A percentile compares a stretch with the other conserved stretches of the same genome.
phyloP scores from a whole-genome alignment of 192 early-diverging fungal species.

The Lunasporangiospora selenospora region DNA sequence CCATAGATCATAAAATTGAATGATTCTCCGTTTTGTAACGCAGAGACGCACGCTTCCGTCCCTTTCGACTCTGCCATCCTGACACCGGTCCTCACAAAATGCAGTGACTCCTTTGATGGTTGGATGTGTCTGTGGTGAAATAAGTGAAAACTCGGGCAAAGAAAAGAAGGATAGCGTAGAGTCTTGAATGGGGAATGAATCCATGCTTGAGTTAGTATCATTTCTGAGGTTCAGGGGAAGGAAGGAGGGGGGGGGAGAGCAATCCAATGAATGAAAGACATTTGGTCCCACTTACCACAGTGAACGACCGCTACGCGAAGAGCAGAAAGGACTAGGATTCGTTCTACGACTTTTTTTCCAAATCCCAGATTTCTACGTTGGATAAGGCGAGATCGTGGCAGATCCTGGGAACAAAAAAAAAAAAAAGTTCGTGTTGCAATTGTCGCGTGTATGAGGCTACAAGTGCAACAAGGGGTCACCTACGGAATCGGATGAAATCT shows the following conservation, averaged over 20 bases:
- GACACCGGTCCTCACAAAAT: constrained; percentile 58
- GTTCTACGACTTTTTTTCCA: constrained; percentile 66
- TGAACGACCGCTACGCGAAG: constrained; percentile 70
- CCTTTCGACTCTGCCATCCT: constrained; percentile 50
- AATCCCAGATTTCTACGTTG: constrained; percentile 60
- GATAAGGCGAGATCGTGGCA: constrained; percentile 46
- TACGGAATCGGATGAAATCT: constrained; percentile 46
- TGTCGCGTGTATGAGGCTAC: background rate
- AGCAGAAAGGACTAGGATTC: constrained; percentile 66
- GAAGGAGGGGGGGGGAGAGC: background rate
- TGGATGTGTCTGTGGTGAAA: constrained; percentile 43
- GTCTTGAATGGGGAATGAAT: too few species aligned
- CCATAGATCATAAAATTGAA: constrained; percentile 54
- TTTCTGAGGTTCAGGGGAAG: too few species aligned
- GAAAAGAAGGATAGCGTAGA: constrained; percentile 68
- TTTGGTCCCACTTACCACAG: constrained; percentile 62
- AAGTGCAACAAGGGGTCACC: constrained; percentile 17
- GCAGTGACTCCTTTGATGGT: constrained; percentile 66
- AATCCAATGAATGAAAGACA: background rate
- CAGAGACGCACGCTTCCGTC: constrained; percentile 60
- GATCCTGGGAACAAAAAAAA: constrained; percentile 11
- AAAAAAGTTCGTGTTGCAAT: background rate
- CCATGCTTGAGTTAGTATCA: too few species aligned
- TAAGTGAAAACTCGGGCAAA: constrained; percentile 57
- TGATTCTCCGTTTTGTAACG: constrained; percentile 54